Evolutionary conservation across 169 alveolate species (phyloP).

Genomic region (Nephromyces sp.): DNA sequence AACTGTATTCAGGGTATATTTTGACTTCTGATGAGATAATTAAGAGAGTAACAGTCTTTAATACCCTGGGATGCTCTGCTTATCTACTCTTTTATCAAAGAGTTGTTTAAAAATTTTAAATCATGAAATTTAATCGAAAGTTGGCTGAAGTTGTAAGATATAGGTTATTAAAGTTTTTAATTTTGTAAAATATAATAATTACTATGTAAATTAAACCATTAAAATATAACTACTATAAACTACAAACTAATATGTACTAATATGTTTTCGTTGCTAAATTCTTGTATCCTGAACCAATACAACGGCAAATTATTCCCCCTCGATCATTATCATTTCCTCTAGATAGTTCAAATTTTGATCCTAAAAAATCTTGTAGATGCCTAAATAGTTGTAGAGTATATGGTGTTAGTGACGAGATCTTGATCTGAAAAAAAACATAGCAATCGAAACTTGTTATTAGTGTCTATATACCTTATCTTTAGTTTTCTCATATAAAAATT

Average conservation of each 20-base stretch:
- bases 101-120: too few relatives aligned
- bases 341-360: conserved; percentile 32
- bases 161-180: too few relatives aligned
- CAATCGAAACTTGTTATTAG: not conserved
- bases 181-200: too few relatives aligned
- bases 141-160: too few relatives aligned
- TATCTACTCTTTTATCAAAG: not conserved
- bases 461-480: not conserved
- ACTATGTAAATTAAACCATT: too few relatives aligned
- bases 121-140: too few relatives aligned
- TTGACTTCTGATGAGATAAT: not conserved
- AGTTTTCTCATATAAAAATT: not conserved
- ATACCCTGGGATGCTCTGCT: not conserved
- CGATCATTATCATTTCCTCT: not conserved
- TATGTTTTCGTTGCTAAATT: conserved; percentile 5
- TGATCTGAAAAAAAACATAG: conserved; percentile 10
- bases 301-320: not conserved
- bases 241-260: too few relatives aligned
- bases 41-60: not conserved
- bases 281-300: conserved; percentile 15
- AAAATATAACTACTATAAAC: too few relatives aligned
- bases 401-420: conserved; percentile 41
- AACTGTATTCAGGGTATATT: too few relatives aligned
- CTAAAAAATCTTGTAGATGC: conserved; percentile 35
- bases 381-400: conserved; percentile 37